Base-by-base conservation (phyloP, 768 basidiomycete species). In the Podaxis sp. region DNA sequence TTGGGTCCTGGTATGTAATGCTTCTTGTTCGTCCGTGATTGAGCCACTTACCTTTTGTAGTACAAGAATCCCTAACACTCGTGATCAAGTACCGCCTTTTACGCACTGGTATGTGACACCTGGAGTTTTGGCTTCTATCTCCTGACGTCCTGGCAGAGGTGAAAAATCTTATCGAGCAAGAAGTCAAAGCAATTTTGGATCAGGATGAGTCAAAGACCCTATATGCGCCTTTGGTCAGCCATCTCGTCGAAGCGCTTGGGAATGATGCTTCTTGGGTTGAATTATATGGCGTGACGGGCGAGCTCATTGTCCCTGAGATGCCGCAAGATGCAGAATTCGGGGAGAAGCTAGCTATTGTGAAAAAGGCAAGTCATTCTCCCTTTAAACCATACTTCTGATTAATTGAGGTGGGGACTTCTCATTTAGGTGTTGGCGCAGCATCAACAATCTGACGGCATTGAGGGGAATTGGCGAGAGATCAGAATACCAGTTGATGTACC, bases 401-500 rank as follows among this genome's bases (percentile, higher is more conserved):
- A 14, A 38, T 23, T 37, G 14, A 1, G 18, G 4, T 23, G 37
- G 53, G 36, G 50, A 18, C 46, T 62, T 35, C 62, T 55, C 50
- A 23, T 37, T 11, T 62, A 82, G 82, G 72, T 72, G 23, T 68
- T 88, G 37, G 74, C 74, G 23, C 70, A 69, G 57, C 79, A 81
- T 59, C 76, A 74, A 64, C 76, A 78, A 63, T 72, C 77, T n/a
- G 63, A 70, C 47, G 63, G 71, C 11, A 67, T 77, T 11, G 68
- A 72, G 64, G 78, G 79, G 14, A 65, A 76, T 16, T 96, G 93
- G 92, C 80, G 86, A 47, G 85, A 88, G 64, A 82, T 95, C 47
- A 80, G 78, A 60, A 91, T 95, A 50, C 92, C 93, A 25, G 89
- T 95, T 4, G 94, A 95, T 67, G 80, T 95, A 32, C 94, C 94